A percentile compares a stretch with the other conserved stretches of the same genome.
Conservation (phyloP, 169 alveolate species). For the Cryptosporidium bovis region DNA sequence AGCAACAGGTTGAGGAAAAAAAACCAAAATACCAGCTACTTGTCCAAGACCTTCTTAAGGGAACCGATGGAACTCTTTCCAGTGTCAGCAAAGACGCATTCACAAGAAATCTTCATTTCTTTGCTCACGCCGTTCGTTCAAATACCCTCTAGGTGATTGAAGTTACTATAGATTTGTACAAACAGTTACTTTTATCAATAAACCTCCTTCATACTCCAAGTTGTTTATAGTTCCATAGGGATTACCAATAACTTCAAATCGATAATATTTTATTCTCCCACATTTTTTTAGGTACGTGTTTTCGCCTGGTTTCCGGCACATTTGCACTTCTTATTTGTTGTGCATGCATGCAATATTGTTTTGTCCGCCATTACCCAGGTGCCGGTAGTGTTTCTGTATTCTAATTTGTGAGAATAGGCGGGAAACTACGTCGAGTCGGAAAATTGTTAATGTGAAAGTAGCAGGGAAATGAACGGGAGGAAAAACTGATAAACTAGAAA, state of each 20-base stretch:
- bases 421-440: constrained; percentile 74
- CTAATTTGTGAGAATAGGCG: constrained; percentile 23
- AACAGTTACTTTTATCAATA: too few species aligned
- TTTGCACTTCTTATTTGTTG: too few species aligned
- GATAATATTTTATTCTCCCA: neutral
- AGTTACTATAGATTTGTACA: too few species aligned
- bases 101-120: constrained; percentile 66
- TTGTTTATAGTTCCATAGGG: neutral
- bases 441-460: neutral
- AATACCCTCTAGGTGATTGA: constrained; percentile 19
- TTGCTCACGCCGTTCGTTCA: constrained; percentile 66
- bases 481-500: too few species aligned
- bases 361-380: too few species aligned
- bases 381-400: constrained; percentile 1
- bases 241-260: neutral
- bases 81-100: constrained; percentile 72
- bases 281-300: neutral
- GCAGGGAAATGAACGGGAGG: too few species aligned
- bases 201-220: too few species aligned
- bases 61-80: constrained; percentile 71
- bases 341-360: constrained; percentile 29
- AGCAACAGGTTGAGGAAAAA: constrained; percentile 85
- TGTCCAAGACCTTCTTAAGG: constrained; percentile 60
- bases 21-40: constrained; percentile 78
- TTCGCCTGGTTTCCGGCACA: neutral